Percentiles rank a stretch among this genome's conserved stretches.
Evolutionary conservation across 2,329 filamentous ascomycete species (phyloP).

Genomic region (Aspergillus terreus): DNA sequence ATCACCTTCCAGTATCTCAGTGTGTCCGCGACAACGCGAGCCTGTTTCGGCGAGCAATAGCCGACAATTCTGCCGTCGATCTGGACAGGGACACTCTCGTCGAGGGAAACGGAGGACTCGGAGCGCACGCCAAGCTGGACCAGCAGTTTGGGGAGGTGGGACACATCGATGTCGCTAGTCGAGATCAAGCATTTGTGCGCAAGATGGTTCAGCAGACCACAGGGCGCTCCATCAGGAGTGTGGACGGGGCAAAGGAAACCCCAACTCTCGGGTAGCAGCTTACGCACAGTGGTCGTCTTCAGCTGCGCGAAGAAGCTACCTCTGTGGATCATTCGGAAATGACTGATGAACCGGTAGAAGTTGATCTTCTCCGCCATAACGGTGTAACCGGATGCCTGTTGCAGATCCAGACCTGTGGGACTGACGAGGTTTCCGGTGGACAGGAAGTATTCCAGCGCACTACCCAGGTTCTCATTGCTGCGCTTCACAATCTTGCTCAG

Average conservation of each 20-base stretch:
- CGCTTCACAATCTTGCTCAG: slow-evolving; percentile 71
- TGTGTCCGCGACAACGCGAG: slow-evolving; percentile 76
- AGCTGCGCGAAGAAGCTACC: slow-evolving; percentile 97
- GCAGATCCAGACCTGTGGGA: slow-evolving; percentile 86
- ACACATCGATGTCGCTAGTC: slow-evolving; percentile 70
- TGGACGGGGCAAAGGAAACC: slow-evolving; percentile 97
- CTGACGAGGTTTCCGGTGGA: slow-evolving; percentile 93
- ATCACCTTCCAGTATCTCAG: slow-evolving; percentile 95
- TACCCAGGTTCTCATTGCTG: slow-evolving; percentile 84
- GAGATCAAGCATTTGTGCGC: slow-evolving; percentile 91
- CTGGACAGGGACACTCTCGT: slow-evolving; percentile 84
- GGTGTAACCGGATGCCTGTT: slow-evolving; percentile 91
- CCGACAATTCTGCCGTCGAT: slow-evolving; percentile 87
- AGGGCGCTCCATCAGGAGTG: slow-evolving; percentile 92
- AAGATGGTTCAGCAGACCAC: slow-evolving; percentile 90
- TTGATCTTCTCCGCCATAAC: slow-evolving; percentile 99
- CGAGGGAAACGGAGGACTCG: slow-evolving; percentile 71
- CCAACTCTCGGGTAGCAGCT: slow-evolving; percentile 94
- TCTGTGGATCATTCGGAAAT: slow-evolving; percentile 98
- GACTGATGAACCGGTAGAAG: slow-evolving; percentile 95
- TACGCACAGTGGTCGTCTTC: slow-evolving; percentile 95
- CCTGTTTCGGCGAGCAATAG: slow-evolving; percentile 83
- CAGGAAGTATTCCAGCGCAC: slow-evolving; percentile 87
- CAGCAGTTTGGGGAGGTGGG: slow-evolving; percentile 68
- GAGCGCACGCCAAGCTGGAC: slow-evolving; percentile 75